Percentiles rank a stretch among this genome's conserved stretches.
phyloP scores from a whole-genome alignment of 768 basidiomycete genomes.

The Mycena rosella region DNA sequence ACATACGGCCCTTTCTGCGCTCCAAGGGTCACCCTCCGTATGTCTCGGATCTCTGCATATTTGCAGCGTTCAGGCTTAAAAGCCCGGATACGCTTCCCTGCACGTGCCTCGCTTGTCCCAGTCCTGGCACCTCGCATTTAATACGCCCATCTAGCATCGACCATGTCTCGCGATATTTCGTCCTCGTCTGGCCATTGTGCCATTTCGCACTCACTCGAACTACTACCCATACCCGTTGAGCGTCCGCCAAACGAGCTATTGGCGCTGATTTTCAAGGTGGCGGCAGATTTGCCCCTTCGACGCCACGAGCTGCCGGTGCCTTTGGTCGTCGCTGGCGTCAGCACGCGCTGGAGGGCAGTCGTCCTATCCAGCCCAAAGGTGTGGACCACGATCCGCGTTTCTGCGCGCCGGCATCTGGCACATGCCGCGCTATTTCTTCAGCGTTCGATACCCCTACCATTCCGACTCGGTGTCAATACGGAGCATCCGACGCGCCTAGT shows the following conservation, averaged over 20 bases:
- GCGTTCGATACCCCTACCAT: neutral
- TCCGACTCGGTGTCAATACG: constrained; percentile 15
- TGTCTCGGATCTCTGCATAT: neutral
- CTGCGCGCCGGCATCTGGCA: neutral
- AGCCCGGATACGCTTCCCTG: neutral
- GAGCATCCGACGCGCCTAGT: neutral
- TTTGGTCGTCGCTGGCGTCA: neutral
- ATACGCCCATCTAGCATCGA: neutral
- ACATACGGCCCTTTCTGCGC: neutral
- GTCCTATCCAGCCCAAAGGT: constrained; percentile 3
- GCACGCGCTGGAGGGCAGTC: constrained; percentile 7
- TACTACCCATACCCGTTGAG: neutral
- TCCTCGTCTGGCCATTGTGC: neutral
- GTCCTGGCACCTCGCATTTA: neutral
- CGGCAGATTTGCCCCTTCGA: constrained; percentile 5
- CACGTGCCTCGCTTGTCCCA: neutral
- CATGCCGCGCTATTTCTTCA: neutral
- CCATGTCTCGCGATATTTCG: neutral
- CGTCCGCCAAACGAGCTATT: constrained; percentile 5
- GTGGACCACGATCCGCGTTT: constrained; percentile 15
- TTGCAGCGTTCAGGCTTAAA: neutral
- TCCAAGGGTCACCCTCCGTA: neutral
- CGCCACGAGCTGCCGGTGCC: neutral
- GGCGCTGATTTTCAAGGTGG: constrained; percentile 7
- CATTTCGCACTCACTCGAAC: neutral